Conservation (phyloP, 2,329 filamentous ascomycete genomes). For the Claviceps pusilla region DNA sequence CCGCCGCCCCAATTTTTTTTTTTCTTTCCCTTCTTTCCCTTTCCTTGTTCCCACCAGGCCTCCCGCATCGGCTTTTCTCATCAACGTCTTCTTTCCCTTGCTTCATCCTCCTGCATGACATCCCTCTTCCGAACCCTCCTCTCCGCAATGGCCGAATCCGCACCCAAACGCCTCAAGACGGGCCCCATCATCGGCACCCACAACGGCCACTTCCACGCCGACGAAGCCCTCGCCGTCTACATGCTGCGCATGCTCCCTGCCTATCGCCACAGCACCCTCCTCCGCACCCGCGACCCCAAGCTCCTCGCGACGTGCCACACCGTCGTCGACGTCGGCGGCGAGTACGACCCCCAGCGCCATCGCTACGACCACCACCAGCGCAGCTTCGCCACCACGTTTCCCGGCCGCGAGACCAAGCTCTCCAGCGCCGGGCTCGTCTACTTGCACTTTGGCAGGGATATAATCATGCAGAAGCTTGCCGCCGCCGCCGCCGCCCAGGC, state of each 20-base stretch:
- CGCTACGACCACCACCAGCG: slow-evolving; percentile 98
- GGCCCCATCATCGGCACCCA: slow-evolving; percentile 70
- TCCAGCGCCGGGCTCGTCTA: slow-evolving; percentile 89
- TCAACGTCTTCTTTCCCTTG: too few species aligned
- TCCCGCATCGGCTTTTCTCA: not conserved
- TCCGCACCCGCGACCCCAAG: slow-evolving; percentile 76
- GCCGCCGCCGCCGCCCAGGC: slow-evolving; percentile 7
- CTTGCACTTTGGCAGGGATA: slow-evolving; percentile 80
- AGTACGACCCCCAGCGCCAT: slow-evolving; percentile 62
- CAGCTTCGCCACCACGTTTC: slow-evolving; percentile 73
- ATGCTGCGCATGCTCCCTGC: slow-evolving; percentile 79
- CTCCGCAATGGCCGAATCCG: slow-evolving; percentile 40
- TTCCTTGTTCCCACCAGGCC: not conserved
- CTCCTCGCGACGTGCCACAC: slow-evolving; percentile 73
- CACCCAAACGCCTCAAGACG: slow-evolving; percentile 66
- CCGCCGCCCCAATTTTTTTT: too few species aligned
- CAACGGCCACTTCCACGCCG: slow-evolving; percentile 97
- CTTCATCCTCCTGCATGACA: slow-evolving; percentile 10
- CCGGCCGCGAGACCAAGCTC: slow-evolving; percentile 70
- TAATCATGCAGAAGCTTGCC: slow-evolving; percentile 46
- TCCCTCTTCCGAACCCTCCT: slow-evolving; percentile 14
- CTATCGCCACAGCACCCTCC: slow-evolving; percentile 57
- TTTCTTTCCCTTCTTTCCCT: too few species aligned
- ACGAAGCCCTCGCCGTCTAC: slow-evolving; percentile 92
- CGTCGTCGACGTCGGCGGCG: slow-evolving; percentile 93